These are phyloP conservation scores for Aspergillus tamarii DNA, from an alignment of 2,329 filamentous ascomycete genomes.

Conservation along the genomic window DNA sequence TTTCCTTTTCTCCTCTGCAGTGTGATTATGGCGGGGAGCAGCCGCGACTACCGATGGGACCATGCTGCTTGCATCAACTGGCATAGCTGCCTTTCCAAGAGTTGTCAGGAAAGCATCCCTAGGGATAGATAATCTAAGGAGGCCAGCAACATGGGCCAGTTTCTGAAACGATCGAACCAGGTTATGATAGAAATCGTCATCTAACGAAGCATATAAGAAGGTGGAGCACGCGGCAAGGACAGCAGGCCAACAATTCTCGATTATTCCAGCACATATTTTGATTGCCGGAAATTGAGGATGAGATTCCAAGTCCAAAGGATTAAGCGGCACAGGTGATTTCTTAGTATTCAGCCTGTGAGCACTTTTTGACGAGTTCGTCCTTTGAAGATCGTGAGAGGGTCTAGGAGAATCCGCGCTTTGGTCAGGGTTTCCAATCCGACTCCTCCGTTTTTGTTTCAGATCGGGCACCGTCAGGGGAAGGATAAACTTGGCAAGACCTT, in stretches of 20 bases:
- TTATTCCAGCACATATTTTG: conserved; percentile 75
- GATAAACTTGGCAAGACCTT: conserved; percentile 90
- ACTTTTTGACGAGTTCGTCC: conserved; percentile 32
- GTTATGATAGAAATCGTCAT: conserved; percentile 91
- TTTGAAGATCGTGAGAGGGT: conserved; percentile 34
- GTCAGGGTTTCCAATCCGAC: conserved; percentile 38
- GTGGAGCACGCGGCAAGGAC: conserved; percentile 93
- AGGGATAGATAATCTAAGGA: conserved; percentile 81
- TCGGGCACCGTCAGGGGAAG: conserved; percentile 88
- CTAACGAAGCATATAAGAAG: conserved; percentile 87
- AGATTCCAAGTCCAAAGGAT: conserved; percentile 75
- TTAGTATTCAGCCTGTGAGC: conserved; percentile 28
- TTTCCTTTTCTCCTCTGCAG: conserved; percentile 34
- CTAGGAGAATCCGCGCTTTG: conserved; percentile 39
- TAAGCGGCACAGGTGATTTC: conserved; percentile 62
- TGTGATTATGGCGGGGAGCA: conserved; percentile 27
- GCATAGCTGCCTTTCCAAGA: conserved; percentile 88
- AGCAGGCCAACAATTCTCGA: conserved; percentile 94
- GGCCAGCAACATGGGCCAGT: conserved; percentile 89
- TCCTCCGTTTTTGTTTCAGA: conserved; percentile 54
- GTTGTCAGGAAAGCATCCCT: conserved; percentile 95
- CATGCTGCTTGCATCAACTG: conserved; percentile 62
- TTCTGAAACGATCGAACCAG: conserved; percentile 93
- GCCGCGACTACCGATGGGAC: conserved; percentile 18
- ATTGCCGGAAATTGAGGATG: conserved; percentile 74